Evolutionary conservation across 352 stramenopile species (phyloP).

Genomic region (Phytophthora syringae): DNA sequence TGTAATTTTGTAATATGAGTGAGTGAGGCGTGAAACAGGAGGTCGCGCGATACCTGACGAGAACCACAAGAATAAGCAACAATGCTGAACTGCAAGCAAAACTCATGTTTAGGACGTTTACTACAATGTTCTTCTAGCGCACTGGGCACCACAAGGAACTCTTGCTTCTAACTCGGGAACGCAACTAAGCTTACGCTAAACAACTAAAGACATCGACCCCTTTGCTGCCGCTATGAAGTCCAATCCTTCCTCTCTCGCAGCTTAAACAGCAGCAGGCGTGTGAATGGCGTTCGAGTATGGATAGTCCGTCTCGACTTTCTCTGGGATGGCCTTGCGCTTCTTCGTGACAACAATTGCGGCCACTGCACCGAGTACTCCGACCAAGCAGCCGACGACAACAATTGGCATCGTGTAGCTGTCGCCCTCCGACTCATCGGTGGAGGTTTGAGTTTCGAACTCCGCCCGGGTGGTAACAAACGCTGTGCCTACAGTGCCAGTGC

Average conservation of each 20-base stretch:
- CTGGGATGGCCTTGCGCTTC: slow-evolving; percentile 40
- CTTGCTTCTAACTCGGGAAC: slow-evolving; percentile 15
- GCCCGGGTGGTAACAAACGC: slow-evolving; percentile 36
- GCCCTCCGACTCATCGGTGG: slow-evolving; percentile 5
- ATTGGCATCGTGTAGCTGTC: slow-evolving; percentile 34
- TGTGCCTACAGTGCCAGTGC: slow-evolving; percentile 25
- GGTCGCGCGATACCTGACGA: no score
- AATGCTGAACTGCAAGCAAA: no score
- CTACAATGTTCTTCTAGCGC: slow-evolving; percentile 11
- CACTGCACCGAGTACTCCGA: slow-evolving; percentile 47
- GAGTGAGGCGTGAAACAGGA: no score
- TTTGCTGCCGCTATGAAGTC: slow-evolving; percentile 16
- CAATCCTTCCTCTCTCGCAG: slow-evolving; percentile 28
- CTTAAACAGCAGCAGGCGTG: slow-evolving; percentile 34
- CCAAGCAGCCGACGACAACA: slow-evolving; percentile 44
- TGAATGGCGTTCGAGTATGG: slow-evolving; percentile 43
- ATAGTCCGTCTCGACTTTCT: slow-evolving; percentile 36
- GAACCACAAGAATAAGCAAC: no score
- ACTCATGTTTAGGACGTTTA: not conserved
- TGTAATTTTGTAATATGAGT: no score
- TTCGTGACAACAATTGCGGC: slow-evolving; percentile 45
- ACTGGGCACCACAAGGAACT: slow-evolving; percentile 9
- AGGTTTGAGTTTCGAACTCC: slow-evolving; percentile 33
- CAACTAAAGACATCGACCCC: slow-evolving; percentile 18
- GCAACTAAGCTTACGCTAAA: slow-evolving; percentile 11